Conservation (phyloP, 352 stramenopile genomes). For the Pythium phragmiticola region DNA sequence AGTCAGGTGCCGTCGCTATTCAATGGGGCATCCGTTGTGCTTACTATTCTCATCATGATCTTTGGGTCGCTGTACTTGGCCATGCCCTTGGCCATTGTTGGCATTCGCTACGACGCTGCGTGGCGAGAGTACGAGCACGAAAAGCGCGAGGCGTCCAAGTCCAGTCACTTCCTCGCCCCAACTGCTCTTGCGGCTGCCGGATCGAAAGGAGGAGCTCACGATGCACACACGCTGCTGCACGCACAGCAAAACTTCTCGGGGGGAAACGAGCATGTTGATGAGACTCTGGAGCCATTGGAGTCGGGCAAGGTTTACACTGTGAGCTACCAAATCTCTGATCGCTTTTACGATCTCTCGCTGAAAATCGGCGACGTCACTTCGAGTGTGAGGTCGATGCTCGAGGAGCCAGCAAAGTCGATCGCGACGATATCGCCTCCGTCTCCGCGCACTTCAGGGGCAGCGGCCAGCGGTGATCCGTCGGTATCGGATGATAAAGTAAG, state of each 20-base stretch:
- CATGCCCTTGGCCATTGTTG: slow-evolving; percentile 77
- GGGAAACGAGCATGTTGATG: slow-evolving; percentile 14
- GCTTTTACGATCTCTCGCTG: slow-evolving; percentile 38
- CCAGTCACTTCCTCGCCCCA: slow-evolving; percentile 34
- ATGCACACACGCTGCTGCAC: not conserved
- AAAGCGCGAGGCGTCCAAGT: slow-evolving; percentile 59
- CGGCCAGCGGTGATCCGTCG: not conserved
- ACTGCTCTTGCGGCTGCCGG: slow-evolving; percentile 29
- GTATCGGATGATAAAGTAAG: slow-evolving; percentile 7
- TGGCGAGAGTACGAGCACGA: slow-evolving; percentile 53
- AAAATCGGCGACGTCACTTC: slow-evolving; percentile 16
- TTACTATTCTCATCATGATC: slow-evolving; percentile 71
- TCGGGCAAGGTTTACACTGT: slow-evolving; percentile 26
- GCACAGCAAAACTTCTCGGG: not conserved
- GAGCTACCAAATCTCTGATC: slow-evolving; percentile 34
- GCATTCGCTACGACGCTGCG: slow-evolving; percentile 47
- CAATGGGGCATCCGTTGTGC: slow-evolving; percentile 50
- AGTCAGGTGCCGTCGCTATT: slow-evolving; percentile 59
- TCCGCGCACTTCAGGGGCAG: not conserved
- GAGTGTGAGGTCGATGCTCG: slow-evolving; percentile 22
- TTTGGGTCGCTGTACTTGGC: slow-evolving; percentile 75
- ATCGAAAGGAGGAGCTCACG: not conserved
- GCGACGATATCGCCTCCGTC: not conserved
- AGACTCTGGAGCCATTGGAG: slow-evolving; percentile 34
- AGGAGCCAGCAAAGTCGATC: not conserved